These are phyloP conservation scores for Melampsora abietis-canadensis DNA, from an alignment of 1,284 basidiomycete genomes.

Conservation along the genomic window DNA sequence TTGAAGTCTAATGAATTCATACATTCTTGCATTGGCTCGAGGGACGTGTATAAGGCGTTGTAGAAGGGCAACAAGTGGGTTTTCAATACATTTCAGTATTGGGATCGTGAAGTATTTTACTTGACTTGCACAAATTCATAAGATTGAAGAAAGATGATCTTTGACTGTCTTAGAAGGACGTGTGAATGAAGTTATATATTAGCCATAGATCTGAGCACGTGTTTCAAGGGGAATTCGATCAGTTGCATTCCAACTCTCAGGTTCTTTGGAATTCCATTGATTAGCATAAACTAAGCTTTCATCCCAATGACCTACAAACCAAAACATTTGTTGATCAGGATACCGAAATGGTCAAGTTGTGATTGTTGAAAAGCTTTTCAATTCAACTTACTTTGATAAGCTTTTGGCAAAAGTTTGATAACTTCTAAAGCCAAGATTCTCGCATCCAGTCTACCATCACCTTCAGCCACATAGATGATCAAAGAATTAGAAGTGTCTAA, in stretches of 20 bases:
- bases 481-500: neutral
- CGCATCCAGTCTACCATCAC: constrained; percentile 22
- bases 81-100: no score
- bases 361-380: no score
- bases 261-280: neutral
- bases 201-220: neutral
- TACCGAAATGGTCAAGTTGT: no score
- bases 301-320: neutral
- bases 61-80: no score
- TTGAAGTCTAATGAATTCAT: no score
- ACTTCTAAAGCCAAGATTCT: neutral
- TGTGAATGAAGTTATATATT: neutral
- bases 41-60: no score
- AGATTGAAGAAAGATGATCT: no score
- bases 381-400: no score
- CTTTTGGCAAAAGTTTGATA: neutral
- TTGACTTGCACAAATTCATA: no score
- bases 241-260: neutral
- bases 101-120: no score
- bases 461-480: constrained; percentile 22
- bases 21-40: no score
- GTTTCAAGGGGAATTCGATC: neutral
- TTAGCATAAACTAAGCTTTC: neutral
- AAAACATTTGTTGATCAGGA: neutral
- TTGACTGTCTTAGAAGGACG: no score